Percentiles rank a stretch among this genome's conserved stretches.
Evolutionary conservation across 306 rosid species (phyloP).

Genomic region (Sesbania bispinosa): DNA sequence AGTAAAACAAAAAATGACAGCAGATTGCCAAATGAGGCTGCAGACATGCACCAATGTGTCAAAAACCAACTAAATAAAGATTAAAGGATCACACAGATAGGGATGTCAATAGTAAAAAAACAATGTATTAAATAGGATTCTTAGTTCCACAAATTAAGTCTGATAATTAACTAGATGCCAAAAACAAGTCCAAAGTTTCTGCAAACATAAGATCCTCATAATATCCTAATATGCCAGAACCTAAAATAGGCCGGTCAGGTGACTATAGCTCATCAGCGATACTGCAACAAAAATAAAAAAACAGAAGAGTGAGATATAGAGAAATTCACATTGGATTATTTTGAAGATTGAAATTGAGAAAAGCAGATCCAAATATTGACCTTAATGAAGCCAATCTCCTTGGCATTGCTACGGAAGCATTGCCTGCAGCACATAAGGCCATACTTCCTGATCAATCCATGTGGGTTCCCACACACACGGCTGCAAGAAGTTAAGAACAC

Average conservation of each 20-base stretch:
- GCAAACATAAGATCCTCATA: conserved; percentile 10
- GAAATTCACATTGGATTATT: neutral
- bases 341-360: neutral
- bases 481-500: conserved; percentile 5
- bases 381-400: conserved; percentile 97
- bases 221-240: conserved; percentile 18
- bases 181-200: conserved; percentile 24
- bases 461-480: conserved; percentile 81
- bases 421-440: conserved; percentile 98
- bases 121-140: conserved; percentile 13
- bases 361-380: neutral
- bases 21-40: neutral
- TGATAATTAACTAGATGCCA: conserved; percentile 23
- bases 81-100: neutral
- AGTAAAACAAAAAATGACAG: neutral
- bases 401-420: conserved; percentile 97
- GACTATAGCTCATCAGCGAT: conserved; percentile 42
- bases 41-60: no score
- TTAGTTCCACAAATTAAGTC: conserved; percentile 23
- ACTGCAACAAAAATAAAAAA: conserved; percentile 44
- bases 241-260: neutral
- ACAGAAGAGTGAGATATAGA: neutral
- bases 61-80: neutral
- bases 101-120: neutral
- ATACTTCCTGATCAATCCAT: conserved; percentile 87